Percentiles rank a stretch among this genome's conserved stretches.
Conservation (phyloP, 176 grass and related monocot genomes). For the Olyra latifolia region DNA sequence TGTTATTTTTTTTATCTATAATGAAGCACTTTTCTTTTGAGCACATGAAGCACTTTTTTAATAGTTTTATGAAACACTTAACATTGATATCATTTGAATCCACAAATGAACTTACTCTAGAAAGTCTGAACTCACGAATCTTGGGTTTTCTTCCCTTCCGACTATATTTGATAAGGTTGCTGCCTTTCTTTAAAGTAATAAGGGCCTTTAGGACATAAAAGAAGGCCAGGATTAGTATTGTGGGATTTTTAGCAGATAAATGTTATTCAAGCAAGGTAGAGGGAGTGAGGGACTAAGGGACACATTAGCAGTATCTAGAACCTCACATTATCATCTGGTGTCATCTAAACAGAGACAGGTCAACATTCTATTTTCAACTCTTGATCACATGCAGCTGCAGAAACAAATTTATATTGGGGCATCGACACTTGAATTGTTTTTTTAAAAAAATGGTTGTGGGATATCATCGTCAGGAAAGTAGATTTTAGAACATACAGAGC, state of each 20-base stretch:
- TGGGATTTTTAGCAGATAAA: background rate
- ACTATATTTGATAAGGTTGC: slow-evolving; percentile 73
- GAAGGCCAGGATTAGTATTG: background rate
- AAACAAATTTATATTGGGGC: background rate
- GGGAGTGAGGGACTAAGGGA: background rate
- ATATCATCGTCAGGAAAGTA: background rate
- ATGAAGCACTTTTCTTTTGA: background rate
- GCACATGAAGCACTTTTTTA: no score
- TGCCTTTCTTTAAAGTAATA: slow-evolving; percentile 71
- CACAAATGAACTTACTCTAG: slow-evolving; percentile 52
- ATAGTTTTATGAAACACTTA: background rate
- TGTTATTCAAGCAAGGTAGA: background rate
- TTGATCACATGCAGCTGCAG: slow-evolving; percentile 35
- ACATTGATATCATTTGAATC: background rate
- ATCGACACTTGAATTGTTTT: background rate
- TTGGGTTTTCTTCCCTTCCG: slow-evolving; percentile 83
- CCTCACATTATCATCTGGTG: slow-evolving; percentile 56
- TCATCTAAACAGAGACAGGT: slow-evolving; percentile 62
- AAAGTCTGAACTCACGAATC: slow-evolving; percentile 69
- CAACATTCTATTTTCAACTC: slow-evolving; percentile 52
- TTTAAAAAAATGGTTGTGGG: background rate
- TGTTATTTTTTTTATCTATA: background rate
- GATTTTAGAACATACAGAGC: background rate
- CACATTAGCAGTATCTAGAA: background rate
- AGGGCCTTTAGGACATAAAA: slow-evolving; percentile 44